Evolutionary conservation across 129 eudicot species (phyloP).

Genomic region (Scalesia atractyloides): DNA sequence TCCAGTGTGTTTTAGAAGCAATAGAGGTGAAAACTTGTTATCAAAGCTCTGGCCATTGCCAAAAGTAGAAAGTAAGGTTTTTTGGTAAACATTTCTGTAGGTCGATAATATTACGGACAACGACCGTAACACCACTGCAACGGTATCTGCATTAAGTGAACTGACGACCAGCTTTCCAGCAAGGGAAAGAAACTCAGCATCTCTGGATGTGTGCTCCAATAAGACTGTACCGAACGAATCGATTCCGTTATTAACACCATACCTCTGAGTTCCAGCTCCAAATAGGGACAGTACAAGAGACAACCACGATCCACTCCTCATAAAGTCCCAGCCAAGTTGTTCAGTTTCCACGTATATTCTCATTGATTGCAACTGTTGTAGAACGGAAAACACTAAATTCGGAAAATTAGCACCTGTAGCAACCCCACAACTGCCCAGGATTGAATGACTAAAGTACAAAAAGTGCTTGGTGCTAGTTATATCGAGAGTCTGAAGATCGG

Average conservation of each 20-base stretch:
- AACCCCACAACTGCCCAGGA: constrained; percentile 43
- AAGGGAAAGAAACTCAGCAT: constrained; percentile 49
- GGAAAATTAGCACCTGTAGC: constrained; percentile 34
- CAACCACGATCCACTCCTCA: constrained; percentile 79
- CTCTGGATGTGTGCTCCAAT: constrained; percentile 50
- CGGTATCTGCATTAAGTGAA: constrained; percentile 43
- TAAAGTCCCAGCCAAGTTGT: constrained; percentile 74
- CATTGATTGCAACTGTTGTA: constrained; percentile 59
- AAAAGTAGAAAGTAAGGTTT: constrained; percentile 57
- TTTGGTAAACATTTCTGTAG: constrained; percentile 60
- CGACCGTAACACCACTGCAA: constrained; percentile 40
- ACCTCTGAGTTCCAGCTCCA: constrained; percentile 46
- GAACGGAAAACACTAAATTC: constrained; percentile 46
- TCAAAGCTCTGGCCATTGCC: constrained; percentile 34
- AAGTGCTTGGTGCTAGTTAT: constrained; percentile 51
- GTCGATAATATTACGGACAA: constrained; percentile 53
- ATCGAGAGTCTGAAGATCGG: constrained; percentile 45
- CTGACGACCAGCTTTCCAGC: constrained; percentile 46
- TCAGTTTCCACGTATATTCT: constrained; percentile 39
- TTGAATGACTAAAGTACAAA: constrained; percentile 54
- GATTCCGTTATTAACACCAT: constrained; percentile 39
- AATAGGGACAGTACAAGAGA: constrained; percentile 69
- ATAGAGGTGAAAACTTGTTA: constrained; percentile 50
- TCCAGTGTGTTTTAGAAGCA: constrained; percentile 71
- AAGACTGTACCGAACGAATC: constrained; percentile 27